Base-by-base conservation (phyloP, 2,329 filamentous ascomycete species). In the Fusarium nurragi region DNA sequence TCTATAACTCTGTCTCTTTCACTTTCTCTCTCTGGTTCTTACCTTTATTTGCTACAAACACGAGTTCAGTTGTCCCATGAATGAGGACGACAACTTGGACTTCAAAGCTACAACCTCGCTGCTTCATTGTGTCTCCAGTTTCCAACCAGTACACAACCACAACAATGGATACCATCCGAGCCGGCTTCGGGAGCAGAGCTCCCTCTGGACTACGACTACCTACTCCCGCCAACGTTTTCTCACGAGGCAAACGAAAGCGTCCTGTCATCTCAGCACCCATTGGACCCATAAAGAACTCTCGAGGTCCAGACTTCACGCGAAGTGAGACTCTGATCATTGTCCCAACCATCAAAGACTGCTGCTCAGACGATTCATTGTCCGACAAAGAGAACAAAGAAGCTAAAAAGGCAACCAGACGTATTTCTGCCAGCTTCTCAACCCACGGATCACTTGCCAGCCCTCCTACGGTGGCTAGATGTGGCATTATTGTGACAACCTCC, bases 261-360 rank as follows among this genome's bases (percentile, higher is more conserved):
- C 74, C 72, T 16, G 46, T 58, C 36, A 79, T 80, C 23, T 80
- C 77, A 10, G 69, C 52, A 18, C 78, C 78, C 3, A 60, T 78
- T 34, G 78, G 78, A 1, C 77, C 78, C 10, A 68, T 80, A 62
- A 77, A 74, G 57, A 77, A 71, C 64, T 77, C 73, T 10, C 72
- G 75, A 19, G 77, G 77, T 7, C 67, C 73, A 6, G 73, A 78
- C 44, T 68, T 79, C 28, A 58, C 71, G 28, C 74, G 78, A 37
- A 76, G 76, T 54, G 71, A 77, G 9, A 71, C 54, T 19, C 68
- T 79, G 19, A 72, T 71, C 44, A 70, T 79, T 32, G 75, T 79
- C 13, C 68, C 74, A 6, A 69, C 69, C 26, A 78, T 79, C 61
- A 69, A 76, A n/a, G 76, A 76, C 64, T 78, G 77, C 43, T 65